Percentiles rank a stretch among this genome's conserved stretches.
These are phyloP conservation scores for Delitschia confertaspora DNA, from an alignment of 495 filamentous ascomycete genomes.

Conservation along the genomic window DNA sequence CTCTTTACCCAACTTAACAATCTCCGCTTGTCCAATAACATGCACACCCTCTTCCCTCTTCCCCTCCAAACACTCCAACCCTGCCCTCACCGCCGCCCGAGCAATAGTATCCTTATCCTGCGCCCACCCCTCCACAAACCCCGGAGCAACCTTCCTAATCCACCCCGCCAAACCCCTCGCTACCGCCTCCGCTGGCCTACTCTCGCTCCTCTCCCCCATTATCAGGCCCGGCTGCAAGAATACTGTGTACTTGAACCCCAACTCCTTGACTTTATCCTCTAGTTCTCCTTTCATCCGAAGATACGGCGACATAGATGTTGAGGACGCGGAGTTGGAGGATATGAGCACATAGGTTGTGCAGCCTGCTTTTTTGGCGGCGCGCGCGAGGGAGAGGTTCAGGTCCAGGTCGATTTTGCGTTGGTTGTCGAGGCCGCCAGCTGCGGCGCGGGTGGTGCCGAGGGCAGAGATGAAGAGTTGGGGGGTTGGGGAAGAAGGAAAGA, in stretches of 20 bases:
- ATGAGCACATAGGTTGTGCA: conserved; percentile 44
- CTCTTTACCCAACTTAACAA: conserved; percentile 31
- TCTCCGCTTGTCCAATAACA: conserved; percentile 29
- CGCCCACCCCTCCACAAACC: conserved; percentile 55
- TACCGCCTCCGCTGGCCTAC: conserved; percentile 43
- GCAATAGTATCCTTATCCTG: conserved; percentile 71
- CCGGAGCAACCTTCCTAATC: conserved; percentile 45
- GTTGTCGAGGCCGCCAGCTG: conserved; percentile 40
- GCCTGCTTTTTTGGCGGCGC: conserved; percentile 43
- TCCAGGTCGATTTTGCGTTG: conserved; percentile 47
- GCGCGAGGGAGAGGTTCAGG: conserved; percentile 40
- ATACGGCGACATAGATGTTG: conserved; percentile 33
- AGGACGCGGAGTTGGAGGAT: conserved; percentile 28
- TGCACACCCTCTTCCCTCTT: conserved; percentile 30
- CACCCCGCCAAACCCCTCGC: conserved; percentile 43
- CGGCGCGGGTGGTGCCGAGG: conserved; percentile 40
- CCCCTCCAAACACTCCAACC: conserved; percentile 34
- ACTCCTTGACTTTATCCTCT: conserved; percentile 60
- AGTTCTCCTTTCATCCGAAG: conserved; percentile 70
- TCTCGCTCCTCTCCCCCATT: conserved; percentile 56
- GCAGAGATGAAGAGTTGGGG: conserved; percentile 40
- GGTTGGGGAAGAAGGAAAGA: conserved; percentile 31
- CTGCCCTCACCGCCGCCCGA: conserved; percentile 58
- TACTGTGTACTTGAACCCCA: conserved; percentile 65
- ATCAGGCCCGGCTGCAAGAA: conserved; percentile 70